Conservation (phyloP, 805 yeast species). For the Wickerhamiella allomyrinae region DNA sequence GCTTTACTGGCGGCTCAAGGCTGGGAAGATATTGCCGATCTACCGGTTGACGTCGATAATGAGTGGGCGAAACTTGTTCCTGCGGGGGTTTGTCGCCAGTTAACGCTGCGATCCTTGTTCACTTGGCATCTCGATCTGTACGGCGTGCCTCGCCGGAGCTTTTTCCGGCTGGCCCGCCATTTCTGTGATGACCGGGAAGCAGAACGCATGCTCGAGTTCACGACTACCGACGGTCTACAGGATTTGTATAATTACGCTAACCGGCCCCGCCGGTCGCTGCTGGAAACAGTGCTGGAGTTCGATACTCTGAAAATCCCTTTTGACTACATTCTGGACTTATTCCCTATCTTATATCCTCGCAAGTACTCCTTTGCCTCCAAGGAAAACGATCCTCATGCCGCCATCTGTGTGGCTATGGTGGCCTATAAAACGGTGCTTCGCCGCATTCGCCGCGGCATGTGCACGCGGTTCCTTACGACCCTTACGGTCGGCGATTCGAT, state of each 20-base stretch:
- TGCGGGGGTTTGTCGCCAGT: constrained; percentile 37
- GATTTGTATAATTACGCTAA: constrained; percentile 85
- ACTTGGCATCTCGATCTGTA: constrained; percentile 71
- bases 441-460: constrained; percentile 62
- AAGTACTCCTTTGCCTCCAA: constrained; percentile 70
- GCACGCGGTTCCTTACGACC: constrained; percentile 58
- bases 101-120: constrained; percentile 59
- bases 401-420: constrained; percentile 70
- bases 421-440: constrained; percentile 73
- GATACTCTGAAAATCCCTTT: constrained; percentile 61
- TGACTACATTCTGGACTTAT: constrained; percentile 56
- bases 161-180: constrained; percentile 60
- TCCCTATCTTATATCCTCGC: constrained; percentile 71
- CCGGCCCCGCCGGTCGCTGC: constrained; percentile 74
- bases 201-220: constrained; percentile 64
- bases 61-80: constrained; percentile 19
- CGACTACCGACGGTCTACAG: constrained; percentile 56
- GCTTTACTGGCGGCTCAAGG: constrained; percentile 51
- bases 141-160: constrained; percentile 72
- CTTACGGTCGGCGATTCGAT: constrained; percentile 37
- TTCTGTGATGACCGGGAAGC: constrained; percentile 66
- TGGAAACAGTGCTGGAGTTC: constrained; percentile 77
- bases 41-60: constrained; percentile 30
- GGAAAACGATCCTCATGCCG: constrained; percentile 27
- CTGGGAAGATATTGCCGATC: constrained; percentile 63